phyloP scores from a whole-genome alignment of 805 yeast genomes.

The Candida wancherniae region DNA sequence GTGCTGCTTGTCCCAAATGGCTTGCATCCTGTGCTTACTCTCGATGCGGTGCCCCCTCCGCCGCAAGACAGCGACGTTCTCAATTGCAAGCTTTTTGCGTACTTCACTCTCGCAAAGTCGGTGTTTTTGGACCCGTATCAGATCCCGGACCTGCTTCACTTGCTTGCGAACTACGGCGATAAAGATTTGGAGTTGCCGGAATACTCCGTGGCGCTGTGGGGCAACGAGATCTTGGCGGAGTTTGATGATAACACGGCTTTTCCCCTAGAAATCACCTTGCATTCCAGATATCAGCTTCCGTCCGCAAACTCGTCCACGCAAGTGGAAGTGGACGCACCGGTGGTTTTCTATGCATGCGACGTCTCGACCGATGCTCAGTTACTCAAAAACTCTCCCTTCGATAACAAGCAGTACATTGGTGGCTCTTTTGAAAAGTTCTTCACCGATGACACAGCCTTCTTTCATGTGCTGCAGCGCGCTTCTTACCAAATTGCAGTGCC shows the following conservation, averaged over 20 bases:
- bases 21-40: slow-evolving; percentile 31
- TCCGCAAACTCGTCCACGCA: slow-evolving; percentile 6
- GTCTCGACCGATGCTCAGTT: slow-evolving; percentile 23
- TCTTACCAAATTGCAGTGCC: slow-evolving; percentile 10
- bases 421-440: slow-evolving; percentile 34
- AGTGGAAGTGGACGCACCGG: slow-evolving; percentile 21
- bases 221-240: slow-evolving; percentile 34
- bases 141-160: slow-evolving; percentile 20
- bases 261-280: slow-evolving; percentile 25
- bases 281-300: slow-evolving; percentile 40
- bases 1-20: slow-evolving; percentile 22
- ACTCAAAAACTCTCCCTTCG: slow-evolving; percentile 35
- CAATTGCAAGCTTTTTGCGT: slow-evolving; percentile 30
- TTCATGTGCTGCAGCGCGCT: slow-evolving; percentile 20
- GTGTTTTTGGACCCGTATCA: slow-evolving; percentile 39
- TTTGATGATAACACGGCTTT: slow-evolving; percentile 11
- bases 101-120: slow-evolving; percentile 27
- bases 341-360: slow-evolving; percentile 36
- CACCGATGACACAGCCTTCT: slow-evolving; percentile 38
- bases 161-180: slow-evolving; percentile 28
- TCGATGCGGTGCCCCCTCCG: slow-evolving; percentile 9
- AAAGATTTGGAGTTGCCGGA: slow-evolving; percentile 38
- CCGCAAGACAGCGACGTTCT: slow-evolving; percentile 22
- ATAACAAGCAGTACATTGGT: slow-evolving; percentile 25
- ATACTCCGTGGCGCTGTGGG: slow-evolving; percentile 36